These are phyloP conservation scores for Asterochloris erici DNA, from an alignment of 139 green algal species.

Conservation along the genomic window DNA sequence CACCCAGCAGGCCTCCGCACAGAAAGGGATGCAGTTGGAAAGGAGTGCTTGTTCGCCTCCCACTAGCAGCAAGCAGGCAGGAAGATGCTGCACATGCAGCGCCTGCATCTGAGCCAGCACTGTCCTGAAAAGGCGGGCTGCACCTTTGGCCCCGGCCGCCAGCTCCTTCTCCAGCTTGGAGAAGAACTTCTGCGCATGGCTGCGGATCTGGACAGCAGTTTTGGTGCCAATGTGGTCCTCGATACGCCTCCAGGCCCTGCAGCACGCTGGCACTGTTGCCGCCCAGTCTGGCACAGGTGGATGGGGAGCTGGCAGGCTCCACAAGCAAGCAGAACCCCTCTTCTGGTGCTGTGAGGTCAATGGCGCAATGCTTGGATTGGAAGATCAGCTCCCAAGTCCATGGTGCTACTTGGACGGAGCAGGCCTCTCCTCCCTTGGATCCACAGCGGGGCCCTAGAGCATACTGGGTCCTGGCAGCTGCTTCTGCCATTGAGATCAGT, in stretches of 20 bases:
- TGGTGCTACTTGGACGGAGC: no score
- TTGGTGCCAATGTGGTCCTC: slow-evolving; percentile 84
- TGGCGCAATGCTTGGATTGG: no score
- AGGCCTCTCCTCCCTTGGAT: no score
- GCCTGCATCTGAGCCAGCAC: no score
- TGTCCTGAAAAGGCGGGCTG: neutral
- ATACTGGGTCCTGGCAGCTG: no score
- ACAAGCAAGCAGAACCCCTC: no score
- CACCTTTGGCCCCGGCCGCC: slow-evolving; percentile 5
- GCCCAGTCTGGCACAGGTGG: no score
- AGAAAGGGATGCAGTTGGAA: neutral
- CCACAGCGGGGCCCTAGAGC: no score
- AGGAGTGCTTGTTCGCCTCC: neutral
- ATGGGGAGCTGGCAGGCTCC: no score
- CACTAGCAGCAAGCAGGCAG: neutral
- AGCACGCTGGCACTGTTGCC: neutral
- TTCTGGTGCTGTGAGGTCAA: no score
- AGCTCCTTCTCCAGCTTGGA: slow-evolving; percentile 65
- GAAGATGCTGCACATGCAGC: neutral
- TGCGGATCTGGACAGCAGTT: slow-evolving; percentile 92
- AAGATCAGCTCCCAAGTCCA: no score
- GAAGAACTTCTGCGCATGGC: slow-evolving; percentile 95
- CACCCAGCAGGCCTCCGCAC: neutral
- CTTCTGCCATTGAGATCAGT: no score
- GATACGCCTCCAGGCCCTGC: slow-evolving; percentile 46